Base-by-base conservation (phyloP, 495 filamentous ascomycete species). In the Penicillium cosmopolitanum region DNA sequence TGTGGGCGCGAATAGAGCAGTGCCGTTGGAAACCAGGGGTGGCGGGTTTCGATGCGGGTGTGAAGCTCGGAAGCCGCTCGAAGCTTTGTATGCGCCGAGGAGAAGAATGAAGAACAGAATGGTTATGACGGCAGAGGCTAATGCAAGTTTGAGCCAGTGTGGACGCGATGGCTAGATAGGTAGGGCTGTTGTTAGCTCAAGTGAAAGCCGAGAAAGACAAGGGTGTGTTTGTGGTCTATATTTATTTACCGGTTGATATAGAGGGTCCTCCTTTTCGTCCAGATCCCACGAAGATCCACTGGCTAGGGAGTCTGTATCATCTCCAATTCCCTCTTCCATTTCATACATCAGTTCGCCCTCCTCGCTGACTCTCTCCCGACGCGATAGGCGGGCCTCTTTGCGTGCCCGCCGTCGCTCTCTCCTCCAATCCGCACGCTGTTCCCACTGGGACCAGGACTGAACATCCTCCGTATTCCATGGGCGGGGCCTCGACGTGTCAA, bases 331-430 rank as follows among this genome's bases (percentile, higher is more conserved):
- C 65, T 92, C 88, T 66, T 96, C 91, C 89, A 93, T 93, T 66
- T 95, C 90, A 67, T 89, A 91, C 87, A 96, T 90, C 69, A 94
- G 74, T 66, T 88, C 81, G 25, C 89, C 87, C 64, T 91, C 86
- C 66, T 91, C 88, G 7, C 81, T 83, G 28, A 67, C 62, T 43
- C 68, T 69, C 70, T 62, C 82, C 62, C 70, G 67, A 19, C 53
- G 84, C 76, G 53, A 80, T 74, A 55, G 74, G 65, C 67, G 82
- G 55, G 58, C 84, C 60, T 71, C 62, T 63, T 57, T 66, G 66
- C 76, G 76, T 60, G 72, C 68, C 63, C 73, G 76, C 57, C 66
- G 65, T 34, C 77, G 77, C 57, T 81, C 75, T 61, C 77, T 74
- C 73, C 87, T 90, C 52, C 89, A 18, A 83, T 80, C 66, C 69